phyloP scores from a whole-genome alignment of 306 rosid genomes.

The Quercus engelmannii region DNA sequence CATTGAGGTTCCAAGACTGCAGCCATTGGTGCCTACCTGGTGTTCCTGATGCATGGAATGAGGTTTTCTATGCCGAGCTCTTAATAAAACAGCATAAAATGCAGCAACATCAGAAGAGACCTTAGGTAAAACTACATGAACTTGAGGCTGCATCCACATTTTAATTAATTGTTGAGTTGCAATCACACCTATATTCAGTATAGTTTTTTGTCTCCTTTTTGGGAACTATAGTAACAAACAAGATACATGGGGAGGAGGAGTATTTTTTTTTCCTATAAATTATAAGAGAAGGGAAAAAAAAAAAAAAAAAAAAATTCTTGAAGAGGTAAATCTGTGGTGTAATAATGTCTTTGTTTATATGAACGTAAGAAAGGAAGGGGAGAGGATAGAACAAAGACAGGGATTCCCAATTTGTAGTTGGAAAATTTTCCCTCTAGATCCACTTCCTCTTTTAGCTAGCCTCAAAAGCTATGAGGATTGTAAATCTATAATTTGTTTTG shows the following conservation, averaged over 20 bases:
- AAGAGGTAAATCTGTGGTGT: slow-evolving; percentile 10
- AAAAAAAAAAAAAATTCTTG: neutral
- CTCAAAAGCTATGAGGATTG: slow-evolving; percentile 39
- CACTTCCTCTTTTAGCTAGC: slow-evolving; percentile 22
- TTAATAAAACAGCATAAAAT: slow-evolving; percentile 41
- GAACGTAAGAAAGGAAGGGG: slow-evolving; percentile 19
- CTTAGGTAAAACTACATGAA: slow-evolving; percentile 47
- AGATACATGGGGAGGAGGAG: slow-evolving; percentile 15
- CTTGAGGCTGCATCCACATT: slow-evolving; percentile 6
- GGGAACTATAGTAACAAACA: slow-evolving; percentile 13
- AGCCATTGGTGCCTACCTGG: slow-evolving; percentile 99
- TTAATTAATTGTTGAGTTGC: slow-evolving; percentile 11
- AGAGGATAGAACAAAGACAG: neutral
- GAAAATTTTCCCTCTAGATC: slow-evolving; percentile 15
- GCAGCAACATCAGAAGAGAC: slow-evolving; percentile 40
- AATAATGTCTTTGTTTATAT: slow-evolving; percentile 32
- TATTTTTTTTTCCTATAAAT: slow-evolving; percentile 5
- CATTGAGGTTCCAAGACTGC: slow-evolving; percentile 77
- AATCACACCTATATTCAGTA: slow-evolving; percentile 17
- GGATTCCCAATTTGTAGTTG: slow-evolving; percentile 15
- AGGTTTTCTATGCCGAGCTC: slow-evolving; percentile 71
- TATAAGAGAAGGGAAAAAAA: slow-evolving; percentile 6
- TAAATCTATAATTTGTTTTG: slow-evolving; percentile 31
- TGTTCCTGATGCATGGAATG: slow-evolving; percentile 93
- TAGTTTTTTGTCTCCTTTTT: slow-evolving; percentile 23